Base-by-base conservation (phyloP, 805 yeast species). In the Myxozyma sirexii region DNA sequence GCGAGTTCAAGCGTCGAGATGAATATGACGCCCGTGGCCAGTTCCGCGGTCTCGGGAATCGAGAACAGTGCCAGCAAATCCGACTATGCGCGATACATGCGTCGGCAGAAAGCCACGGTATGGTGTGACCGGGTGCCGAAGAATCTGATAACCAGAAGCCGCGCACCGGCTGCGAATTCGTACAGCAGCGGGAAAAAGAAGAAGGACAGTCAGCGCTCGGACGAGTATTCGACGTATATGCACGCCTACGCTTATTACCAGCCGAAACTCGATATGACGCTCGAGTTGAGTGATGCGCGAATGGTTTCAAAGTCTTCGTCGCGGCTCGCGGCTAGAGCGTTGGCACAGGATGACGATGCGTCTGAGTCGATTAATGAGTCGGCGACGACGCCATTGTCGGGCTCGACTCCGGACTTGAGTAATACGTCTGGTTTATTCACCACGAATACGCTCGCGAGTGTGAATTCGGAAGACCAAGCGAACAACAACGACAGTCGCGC, bases 181-280 rank as follows among this genome's bases (percentile, higher is more conserved):
- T 31, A 27, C 5, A 50, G 39, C 17, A 51, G 46, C 24, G 49
- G 54, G 24, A 46, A 38, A 12, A 51, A 48, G 19, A 51, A 42
- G 52, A 31, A 21, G 7, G 46, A 39, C 17, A 46, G 31, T 41
- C 27, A 44, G 17, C 35, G 54, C 3, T 15, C 43, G n/a, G 57
- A 56, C 35, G 59, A 52, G 39, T 56, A 17, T 21, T 46, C 51
- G 44, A 27, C 56, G 21, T 41, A 47, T 17, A 53, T 59, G 33
- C 63, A 62, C 33, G 52, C 60, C 6, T 58, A 62, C 26, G 58
- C 66, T 23, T 60, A 52, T 27, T 62, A 60, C 43, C 66, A 62
- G 27, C 66, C 64, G 24, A 62, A 62, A 45, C 61, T 62, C 3
- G 66, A 62, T 41, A 62, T 62, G 66, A 62, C 65, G 27, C 51